These are phyloP conservation scores for Tetradesmus obliquus DNA, from an alignment of 139 green algal species.

Conservation along the genomic window DNA sequence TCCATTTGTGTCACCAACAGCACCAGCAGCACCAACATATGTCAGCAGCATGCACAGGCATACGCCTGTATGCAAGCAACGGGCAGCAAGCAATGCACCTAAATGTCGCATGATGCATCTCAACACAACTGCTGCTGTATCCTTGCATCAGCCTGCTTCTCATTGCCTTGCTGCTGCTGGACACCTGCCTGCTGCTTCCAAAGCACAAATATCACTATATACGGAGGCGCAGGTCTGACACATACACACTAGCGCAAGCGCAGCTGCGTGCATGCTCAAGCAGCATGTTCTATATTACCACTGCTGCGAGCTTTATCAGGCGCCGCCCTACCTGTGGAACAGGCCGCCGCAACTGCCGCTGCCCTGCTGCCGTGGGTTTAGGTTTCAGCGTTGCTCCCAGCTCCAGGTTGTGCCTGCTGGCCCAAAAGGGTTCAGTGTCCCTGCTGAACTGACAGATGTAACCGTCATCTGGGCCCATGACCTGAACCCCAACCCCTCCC, in stretches of 20 bases:
- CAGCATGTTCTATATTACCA: background rate
- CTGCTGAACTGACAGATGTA: conserved; percentile 92
- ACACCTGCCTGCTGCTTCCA: too few species aligned
- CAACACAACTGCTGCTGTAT: too few species aligned
- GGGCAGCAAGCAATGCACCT: too few species aligned
- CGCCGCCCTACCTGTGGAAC: background rate
- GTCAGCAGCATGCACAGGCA: too few species aligned
- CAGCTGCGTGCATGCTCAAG: background rate
- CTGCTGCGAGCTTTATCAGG: background rate
- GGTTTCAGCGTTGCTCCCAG: conserved; percentile 77
- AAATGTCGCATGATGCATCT: too few species aligned
- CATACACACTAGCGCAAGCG: too few species aligned
- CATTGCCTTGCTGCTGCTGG: background rate
- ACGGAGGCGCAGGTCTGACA: too few species aligned
- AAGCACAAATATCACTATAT: too few species aligned
- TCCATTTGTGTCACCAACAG: too few species aligned
- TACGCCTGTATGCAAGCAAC: too few species aligned
- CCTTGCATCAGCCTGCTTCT: too few species aligned
- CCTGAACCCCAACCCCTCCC: conserved; percentile 82
- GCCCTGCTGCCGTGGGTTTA: background rate
- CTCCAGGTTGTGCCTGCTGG: conserved; percentile 62
- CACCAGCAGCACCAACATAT: background rate
- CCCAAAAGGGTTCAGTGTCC: conserved; percentile 85
- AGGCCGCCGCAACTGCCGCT: background rate
- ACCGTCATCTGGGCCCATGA: conserved; percentile 93